phyloP scores from a whole-genome alignment of 495 filamentous ascomycete species.

The Daldinia vernicosa region DNA sequence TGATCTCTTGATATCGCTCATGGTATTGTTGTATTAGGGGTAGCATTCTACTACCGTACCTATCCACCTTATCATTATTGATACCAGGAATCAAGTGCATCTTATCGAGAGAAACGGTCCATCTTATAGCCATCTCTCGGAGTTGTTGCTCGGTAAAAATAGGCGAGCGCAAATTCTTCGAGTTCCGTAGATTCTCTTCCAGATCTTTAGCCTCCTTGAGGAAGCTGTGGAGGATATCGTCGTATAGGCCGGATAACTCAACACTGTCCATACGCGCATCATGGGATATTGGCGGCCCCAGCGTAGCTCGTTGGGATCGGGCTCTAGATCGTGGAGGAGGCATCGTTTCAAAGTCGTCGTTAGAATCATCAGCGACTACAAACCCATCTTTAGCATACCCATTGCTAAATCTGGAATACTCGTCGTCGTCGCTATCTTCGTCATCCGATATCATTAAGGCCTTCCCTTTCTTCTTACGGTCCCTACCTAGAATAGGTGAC shows the following conservation, averaged over 20 bases:
- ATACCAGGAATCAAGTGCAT: constrained; percentile 76
- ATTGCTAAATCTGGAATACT: constrained; percentile 49
- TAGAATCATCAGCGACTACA: constrained; percentile 59
- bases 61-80: constrained; percentile 71
- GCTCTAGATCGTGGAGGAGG: constrained; percentile 52
- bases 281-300: constrained; percentile 76
- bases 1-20: constrained; percentile 68
- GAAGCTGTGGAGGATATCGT: constrained; percentile 67
- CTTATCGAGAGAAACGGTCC: constrained; percentile 65
- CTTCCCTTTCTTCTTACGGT: constrained; percentile 58
- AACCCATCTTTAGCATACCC: constrained; percentile 63
- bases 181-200: constrained; percentile 71
- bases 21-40: constrained; percentile 67
- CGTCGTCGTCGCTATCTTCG: constrained; percentile 50
- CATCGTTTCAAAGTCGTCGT: constrained; percentile 69
- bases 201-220: constrained; percentile 74
- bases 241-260: constrained; percentile 60
- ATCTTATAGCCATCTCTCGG: constrained; percentile 83
- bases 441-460: constrained; percentile 42
- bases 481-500: constrained; percentile 68
- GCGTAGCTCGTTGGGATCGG: constrained; percentile 35
- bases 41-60: constrained; percentile 74
- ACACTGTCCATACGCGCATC: constrained; percentile 71
- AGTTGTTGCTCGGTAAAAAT: constrained; percentile 80
- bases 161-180: constrained; percentile 68